A percentile compares a stretch with the other conserved stretches of the same genome.
Conservation (phyloP, 2,329 filamentous ascomycete species). For the Pseudogymnoascus sp. region DNA sequence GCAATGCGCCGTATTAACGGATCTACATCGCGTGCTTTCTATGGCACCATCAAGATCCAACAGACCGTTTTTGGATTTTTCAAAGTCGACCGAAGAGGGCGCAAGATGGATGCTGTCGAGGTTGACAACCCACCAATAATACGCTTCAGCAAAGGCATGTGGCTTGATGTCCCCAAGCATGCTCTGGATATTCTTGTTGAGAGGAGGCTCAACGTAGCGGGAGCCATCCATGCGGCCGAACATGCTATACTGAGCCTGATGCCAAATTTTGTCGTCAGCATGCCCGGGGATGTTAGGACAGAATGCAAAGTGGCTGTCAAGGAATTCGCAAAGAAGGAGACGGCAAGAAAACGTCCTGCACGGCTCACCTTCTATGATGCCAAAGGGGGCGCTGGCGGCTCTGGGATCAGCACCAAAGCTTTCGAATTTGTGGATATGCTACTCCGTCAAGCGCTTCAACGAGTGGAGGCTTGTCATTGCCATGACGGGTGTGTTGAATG, state of each 20-base stretch:
- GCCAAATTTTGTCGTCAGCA: constrained; percentile 82
- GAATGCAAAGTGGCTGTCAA: constrained; percentile 88
- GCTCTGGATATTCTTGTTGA: constrained; percentile 72
- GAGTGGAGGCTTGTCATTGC: constrained; percentile 71
- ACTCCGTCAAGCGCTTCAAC: constrained; percentile 63
- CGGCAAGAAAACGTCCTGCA: constrained; percentile 71
- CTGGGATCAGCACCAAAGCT: constrained; percentile 82
- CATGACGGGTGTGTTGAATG: constrained; percentile 81
- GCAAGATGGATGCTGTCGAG: constrained; percentile 83
- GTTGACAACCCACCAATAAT: constrained; percentile 91
- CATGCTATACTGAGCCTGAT: constrained; percentile 81
- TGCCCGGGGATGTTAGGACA: constrained; percentile 85
- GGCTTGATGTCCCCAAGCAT: constrained; percentile 77
- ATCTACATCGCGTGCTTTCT: constrained; percentile 65
- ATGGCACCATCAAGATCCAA: constrained; percentile 76
- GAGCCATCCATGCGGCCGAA: constrained; percentile 88
- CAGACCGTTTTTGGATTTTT: constrained; percentile 94
- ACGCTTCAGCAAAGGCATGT: constrained; percentile 80
- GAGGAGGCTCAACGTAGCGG: constrained; percentile 69
- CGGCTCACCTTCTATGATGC: constrained; percentile 91
- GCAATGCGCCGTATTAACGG: constrained; percentile 63
- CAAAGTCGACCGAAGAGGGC: constrained; percentile 80
- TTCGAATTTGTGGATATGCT: constrained; percentile 86
- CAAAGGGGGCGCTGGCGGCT: constrained; percentile 76
- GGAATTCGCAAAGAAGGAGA: constrained; percentile 68